phyloP scores from a whole-genome alignment of 371 early-diverging fungal genomes.

The Mortierella sp. region DNA sequence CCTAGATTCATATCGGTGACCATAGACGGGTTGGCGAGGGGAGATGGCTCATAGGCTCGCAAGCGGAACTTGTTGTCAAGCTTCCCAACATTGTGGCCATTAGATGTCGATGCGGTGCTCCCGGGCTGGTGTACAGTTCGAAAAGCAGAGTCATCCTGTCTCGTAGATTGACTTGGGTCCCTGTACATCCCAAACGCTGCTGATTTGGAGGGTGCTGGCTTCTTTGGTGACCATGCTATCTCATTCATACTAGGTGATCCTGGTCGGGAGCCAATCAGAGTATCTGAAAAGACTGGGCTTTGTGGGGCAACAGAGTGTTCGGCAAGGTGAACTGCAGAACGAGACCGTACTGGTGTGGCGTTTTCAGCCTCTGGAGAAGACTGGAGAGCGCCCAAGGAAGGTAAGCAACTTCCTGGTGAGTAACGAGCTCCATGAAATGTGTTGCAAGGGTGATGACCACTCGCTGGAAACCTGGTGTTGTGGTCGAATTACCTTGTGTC shows the following conservation, averaged over 20 bases:
- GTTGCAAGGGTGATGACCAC: not conserved
- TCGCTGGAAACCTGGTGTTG: not conserved
- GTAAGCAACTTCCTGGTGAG: slow-evolving; percentile 3
- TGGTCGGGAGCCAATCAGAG: slow-evolving; percentile 5
- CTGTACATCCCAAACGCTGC: slow-evolving; percentile 47
- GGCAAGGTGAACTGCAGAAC: slow-evolving; percentile 1
- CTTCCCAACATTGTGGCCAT: not conserved
- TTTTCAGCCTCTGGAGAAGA: not conserved
- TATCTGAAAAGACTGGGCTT: no score
- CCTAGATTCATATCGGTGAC: slow-evolving; percentile 26
- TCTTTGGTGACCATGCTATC: slow-evolving; percentile 37
- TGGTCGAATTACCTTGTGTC: slow-evolving; percentile 8
- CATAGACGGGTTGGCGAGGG: slow-evolving; percentile 42
- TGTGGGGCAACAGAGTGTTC: not conserved
- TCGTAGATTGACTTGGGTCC: slow-evolving; percentile 6
- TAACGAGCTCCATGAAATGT: not conserved
- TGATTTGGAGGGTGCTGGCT: not conserved
- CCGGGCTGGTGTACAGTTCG: not conserved
- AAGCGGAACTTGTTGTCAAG: slow-evolving; percentile 32
- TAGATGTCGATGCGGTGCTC: not conserved
- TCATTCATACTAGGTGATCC: slow-evolving; percentile 31
- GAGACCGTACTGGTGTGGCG: not conserved
- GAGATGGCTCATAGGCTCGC: slow-evolving; percentile 50
- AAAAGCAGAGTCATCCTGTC: slow-evolving; percentile 8
- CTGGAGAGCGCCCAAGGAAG: not conserved